These are phyloP conservation scores for Conticribra guillardii DNA, from an alignment of 108 stramenopile species.

Conservation along the genomic window DNA sequence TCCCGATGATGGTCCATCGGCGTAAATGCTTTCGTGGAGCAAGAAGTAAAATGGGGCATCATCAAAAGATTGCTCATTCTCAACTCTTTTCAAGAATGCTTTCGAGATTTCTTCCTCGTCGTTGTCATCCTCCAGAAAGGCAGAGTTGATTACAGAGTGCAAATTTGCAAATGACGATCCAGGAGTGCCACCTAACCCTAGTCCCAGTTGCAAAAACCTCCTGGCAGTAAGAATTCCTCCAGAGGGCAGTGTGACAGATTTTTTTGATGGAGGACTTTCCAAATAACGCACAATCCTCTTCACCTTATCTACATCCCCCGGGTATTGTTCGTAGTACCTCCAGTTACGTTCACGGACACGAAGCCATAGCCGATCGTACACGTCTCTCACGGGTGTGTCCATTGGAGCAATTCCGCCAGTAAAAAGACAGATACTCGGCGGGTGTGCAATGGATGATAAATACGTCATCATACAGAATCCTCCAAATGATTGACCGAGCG, in stretches of 20 bases:
- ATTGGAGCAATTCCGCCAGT: slow-evolving; percentile 95
- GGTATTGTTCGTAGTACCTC: slow-evolving; percentile 90
- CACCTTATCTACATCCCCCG: slow-evolving; percentile 79
- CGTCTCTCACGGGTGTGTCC: slow-evolving; percentile 56
- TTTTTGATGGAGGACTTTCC: slow-evolving; percentile 16
- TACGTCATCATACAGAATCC: slow-evolving; percentile 94
- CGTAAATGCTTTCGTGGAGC: slow-evolving; percentile 93
- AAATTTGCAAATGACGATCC: slow-evolving; percentile 78
- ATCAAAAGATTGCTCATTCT: slow-evolving; percentile 86
- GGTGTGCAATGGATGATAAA: slow-evolving; percentile 71
- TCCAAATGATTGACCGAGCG: slow-evolving; percentile 92
- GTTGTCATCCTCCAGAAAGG: slow-evolving; percentile 63
- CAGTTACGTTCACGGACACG: slow-evolving; percentile 77
- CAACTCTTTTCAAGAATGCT: slow-evolving; percentile 82
- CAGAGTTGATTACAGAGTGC: slow-evolving; percentile 79
- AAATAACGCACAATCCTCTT: slow-evolving; percentile 70
- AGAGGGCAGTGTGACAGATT: slow-evolving; percentile 63
- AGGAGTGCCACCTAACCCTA: slow-evolving; percentile 78
- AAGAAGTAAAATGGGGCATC: slow-evolving; percentile 92
- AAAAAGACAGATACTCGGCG: slow-evolving; percentile 72
- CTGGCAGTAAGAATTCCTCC: slow-evolving; percentile 89
- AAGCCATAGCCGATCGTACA: slow-evolving; percentile 70
- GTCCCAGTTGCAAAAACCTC: slow-evolving; percentile 88
- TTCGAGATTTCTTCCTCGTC: slow-evolving; percentile 46
- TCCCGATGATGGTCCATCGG: slow-evolving; percentile 57